These are phyloP conservation scores for Cephalotrichum gorgonifer DNA, from an alignment of 2,329 filamentous ascomycete genomes.

Conservation along the genomic window DNA sequence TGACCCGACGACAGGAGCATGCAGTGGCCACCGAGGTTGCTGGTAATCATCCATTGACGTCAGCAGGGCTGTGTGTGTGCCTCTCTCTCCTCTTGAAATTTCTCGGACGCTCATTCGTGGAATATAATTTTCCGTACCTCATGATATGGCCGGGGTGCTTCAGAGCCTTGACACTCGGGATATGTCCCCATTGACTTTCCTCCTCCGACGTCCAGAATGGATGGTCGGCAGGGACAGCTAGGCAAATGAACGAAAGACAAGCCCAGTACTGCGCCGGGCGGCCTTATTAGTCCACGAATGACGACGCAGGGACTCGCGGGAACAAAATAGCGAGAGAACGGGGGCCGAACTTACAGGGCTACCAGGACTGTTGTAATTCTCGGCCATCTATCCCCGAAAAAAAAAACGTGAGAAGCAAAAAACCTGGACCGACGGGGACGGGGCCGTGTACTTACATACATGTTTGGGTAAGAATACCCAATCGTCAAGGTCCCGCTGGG, in stretches of 20 bases:
- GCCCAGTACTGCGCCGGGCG: constrained; percentile 61
- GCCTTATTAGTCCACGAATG: too few species aligned
- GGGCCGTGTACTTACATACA: constrained; percentile 39
- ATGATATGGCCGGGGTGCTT: constrained; percentile 65
- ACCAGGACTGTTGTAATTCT: constrained; percentile 75
- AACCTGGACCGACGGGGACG: background rate
- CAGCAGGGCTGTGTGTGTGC: background rate
- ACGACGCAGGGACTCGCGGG: too few species aligned
- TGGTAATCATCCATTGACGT: constrained; percentile 14
- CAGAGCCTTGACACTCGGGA: constrained; percentile 51
- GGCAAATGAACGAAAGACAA: constrained; percentile 65
- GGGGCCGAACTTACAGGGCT: constrained; percentile 34
- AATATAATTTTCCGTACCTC: constrained; percentile 21
- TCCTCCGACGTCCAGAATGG: constrained; percentile 67
- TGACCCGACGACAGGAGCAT: constrained; percentile 69
- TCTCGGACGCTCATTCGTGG: background rate
- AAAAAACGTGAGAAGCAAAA: background rate
- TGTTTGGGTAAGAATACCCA: constrained; percentile 71
- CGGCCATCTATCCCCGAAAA: constrained; percentile 53
- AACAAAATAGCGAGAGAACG: background rate
- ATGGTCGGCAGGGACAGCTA: constrained; percentile 58
- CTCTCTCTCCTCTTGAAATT: background rate
- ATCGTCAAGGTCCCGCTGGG: constrained; percentile 64
- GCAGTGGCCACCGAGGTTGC: constrained; percentile 61
- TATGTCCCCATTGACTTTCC: constrained; percentile 42